These are phyloP conservation scores for Coemansia sp. DNA, from an alignment of 192 early-diverging fungal genomes.

Conservation along the genomic window DNA sequence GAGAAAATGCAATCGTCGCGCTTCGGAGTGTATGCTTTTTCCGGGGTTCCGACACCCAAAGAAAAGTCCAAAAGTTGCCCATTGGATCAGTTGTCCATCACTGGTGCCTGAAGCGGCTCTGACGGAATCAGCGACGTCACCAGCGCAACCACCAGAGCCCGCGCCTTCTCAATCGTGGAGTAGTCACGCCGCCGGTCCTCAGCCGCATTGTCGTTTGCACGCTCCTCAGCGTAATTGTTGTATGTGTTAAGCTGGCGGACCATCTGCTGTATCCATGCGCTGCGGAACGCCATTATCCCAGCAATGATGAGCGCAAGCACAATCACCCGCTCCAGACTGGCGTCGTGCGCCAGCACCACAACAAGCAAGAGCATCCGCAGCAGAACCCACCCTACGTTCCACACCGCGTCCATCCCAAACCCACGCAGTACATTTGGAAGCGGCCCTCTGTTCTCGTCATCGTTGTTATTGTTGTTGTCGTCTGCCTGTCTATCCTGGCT, in stretches of 20 bases:
- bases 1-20: not conserved
- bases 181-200: conserved; percentile 17
- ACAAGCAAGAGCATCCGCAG: conserved; percentile 38
- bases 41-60: not conserved
- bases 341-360: conserved; percentile 41
- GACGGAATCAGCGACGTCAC: conserved; percentile 48
- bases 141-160: conserved; percentile 41
- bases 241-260: conserved; percentile 11
- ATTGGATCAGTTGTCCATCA: conserved; percentile 13
- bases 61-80: too few relatives aligned
- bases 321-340: conserved; percentile 33
- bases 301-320: conserved; percentile 13
- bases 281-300: conserved; percentile 19
- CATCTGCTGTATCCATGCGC: conserved; percentile 23
- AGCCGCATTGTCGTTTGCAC: not conserved
- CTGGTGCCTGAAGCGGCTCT: conserved; percentile 44
- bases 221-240: conserved; percentile 10
- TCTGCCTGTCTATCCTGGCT: not conserved
- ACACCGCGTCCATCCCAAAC: conserved; percentile 29
- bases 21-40: not conserved
- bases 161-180: conserved; percentile 32
- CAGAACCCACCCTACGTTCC: conserved; percentile 33
- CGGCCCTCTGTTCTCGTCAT: not conserved
- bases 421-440: conserved; percentile 26
- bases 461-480: not conserved